Conservation (phyloP, 2,329 filamentous ascomycete genomes). For the Plectosphaerella plurivora region DNA sequence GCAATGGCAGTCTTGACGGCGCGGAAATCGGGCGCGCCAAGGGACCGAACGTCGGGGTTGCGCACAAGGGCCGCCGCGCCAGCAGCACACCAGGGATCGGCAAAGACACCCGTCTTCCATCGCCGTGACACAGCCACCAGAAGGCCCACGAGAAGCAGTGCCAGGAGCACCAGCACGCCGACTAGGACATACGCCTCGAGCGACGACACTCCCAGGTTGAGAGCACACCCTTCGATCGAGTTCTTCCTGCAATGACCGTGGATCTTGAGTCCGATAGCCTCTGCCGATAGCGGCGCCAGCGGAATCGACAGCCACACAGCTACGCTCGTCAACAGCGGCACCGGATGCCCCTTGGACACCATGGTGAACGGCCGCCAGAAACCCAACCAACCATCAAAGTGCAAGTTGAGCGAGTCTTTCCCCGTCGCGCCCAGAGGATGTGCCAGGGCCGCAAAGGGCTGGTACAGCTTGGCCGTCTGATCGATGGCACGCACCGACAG, state of each 20-base stretch:
- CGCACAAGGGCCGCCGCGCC: slow-evolving; percentile 28
- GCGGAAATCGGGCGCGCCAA: too few relatives aligned
- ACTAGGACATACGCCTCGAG: slow-evolving; percentile 23
- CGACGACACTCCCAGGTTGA: slow-evolving; percentile 27
- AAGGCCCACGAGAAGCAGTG: slow-evolving; percentile 21
- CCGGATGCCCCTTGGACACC: slow-evolving; percentile 26
- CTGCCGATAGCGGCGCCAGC: slow-evolving; percentile 32
- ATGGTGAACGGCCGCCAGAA: slow-evolving; percentile 28
- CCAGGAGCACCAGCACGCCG: slow-evolving; percentile 24
- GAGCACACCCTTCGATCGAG: slow-evolving; percentile 23
- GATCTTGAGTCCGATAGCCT: slow-evolving; percentile 32
- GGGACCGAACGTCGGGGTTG: slow-evolving; percentile 20
- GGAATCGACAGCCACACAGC: slow-evolving; percentile 28
- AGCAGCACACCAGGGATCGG: slow-evolving; percentile 35
- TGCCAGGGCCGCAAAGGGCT: slow-evolving; percentile 38
- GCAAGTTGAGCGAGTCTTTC: slow-evolving; percentile 33
- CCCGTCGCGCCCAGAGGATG: slow-evolving; percentile 29
- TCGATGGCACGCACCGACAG: slow-evolving; percentile 35
- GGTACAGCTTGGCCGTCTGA: slow-evolving; percentile 33
- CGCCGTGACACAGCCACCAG: slow-evolving; percentile 19
- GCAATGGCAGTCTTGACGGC: slow-evolving; percentile 11
- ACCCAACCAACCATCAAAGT: slow-evolving; percentile 31
- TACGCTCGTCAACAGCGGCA: slow-evolving; percentile 31
- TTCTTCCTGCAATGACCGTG: slow-evolving; percentile 25
- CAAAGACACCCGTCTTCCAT: slow-evolving; percentile 31